phyloP scores from a whole-genome alignment of 306 rosid species.

The Dalbergia oliveri region DNA sequence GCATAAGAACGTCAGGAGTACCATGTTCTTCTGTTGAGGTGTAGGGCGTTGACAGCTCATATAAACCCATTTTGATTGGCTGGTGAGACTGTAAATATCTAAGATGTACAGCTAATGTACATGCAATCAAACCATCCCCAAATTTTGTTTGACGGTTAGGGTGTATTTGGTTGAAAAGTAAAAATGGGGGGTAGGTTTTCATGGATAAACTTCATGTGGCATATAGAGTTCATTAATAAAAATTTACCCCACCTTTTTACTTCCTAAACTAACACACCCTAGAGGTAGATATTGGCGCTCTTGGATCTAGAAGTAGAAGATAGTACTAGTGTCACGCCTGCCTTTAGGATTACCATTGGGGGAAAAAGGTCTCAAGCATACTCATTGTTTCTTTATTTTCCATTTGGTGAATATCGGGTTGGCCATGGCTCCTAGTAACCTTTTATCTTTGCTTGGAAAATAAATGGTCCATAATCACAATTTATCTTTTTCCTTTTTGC shows the following conservation, averaged over 20 bases:
- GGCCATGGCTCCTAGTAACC: constrained; percentile 15
- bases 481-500: not conserved
- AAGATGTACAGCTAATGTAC: constrained; percentile 34
- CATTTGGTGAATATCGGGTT: not conserved
- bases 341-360: too few species aligned
- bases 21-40: constrained; percentile 90
- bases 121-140: constrained; percentile 34
- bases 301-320: too few species aligned
- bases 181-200: not conserved
- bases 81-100: constrained; percentile 39
- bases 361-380: not conserved
- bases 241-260: too few species aligned
- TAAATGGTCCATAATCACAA: constrained; percentile 27
- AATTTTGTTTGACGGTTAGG: constrained; percentile 45
- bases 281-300: too few species aligned
- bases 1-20: constrained; percentile 56
- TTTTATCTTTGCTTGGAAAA: not conserved
- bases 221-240: too few species aligned
- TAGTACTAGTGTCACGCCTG: too few species aligned
- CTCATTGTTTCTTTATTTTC: constrained; percentile 3
- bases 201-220: too few species aligned
- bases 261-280: too few species aligned
- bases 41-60: constrained; percentile 24
- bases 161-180: not conserved
- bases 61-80: constrained; percentile 37